Evolutionary conservation across 2,329 filamentous ascomycete species (phyloP).

Genomic region (Aspergillus jensenii): DNA sequence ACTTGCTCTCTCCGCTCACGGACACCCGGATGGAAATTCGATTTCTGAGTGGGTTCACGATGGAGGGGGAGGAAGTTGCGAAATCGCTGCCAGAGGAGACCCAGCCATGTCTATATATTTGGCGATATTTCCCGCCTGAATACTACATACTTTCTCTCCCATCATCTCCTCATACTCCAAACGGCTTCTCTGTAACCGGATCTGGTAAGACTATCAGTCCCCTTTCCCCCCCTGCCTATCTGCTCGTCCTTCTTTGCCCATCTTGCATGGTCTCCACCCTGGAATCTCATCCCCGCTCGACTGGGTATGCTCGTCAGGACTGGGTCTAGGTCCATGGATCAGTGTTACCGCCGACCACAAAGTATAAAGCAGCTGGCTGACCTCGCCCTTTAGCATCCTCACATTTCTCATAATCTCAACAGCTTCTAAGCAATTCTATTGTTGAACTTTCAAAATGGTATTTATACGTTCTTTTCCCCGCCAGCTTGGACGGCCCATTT

Average conservation of each 20-base stretch:
- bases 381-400: constrained; percentile 2
- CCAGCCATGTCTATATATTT: constrained; percentile 20
- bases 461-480: constrained; percentile 63
- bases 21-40: constrained; percentile 1
- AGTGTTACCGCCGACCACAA: neutral
- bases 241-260: neutral
- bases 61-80: constrained; percentile 7
- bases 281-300: neutral
- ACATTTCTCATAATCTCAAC: neutral
- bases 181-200: constrained; percentile 5
- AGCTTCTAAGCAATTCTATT: neutral
- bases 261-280: constrained; percentile 4
- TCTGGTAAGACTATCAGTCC: constrained; percentile 7
- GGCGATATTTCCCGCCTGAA: constrained; percentile 13
- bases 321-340: constrained; percentile 1
- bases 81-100: neutral
- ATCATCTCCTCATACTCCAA: constrained; percentile 13
- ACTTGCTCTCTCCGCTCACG: neutral
- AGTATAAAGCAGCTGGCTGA: constrained; percentile 15
- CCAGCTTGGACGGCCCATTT: constrained; percentile 54
- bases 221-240: neutral
- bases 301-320: constrained; percentile 2
- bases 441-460: constrained; percentile 53
- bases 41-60: neutral
- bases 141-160: neutral